These are phyloP conservation scores for Fusarium graminum DNA, from an alignment of 2,329 filamentous ascomycete genomes.

Conservation along the genomic window DNA sequence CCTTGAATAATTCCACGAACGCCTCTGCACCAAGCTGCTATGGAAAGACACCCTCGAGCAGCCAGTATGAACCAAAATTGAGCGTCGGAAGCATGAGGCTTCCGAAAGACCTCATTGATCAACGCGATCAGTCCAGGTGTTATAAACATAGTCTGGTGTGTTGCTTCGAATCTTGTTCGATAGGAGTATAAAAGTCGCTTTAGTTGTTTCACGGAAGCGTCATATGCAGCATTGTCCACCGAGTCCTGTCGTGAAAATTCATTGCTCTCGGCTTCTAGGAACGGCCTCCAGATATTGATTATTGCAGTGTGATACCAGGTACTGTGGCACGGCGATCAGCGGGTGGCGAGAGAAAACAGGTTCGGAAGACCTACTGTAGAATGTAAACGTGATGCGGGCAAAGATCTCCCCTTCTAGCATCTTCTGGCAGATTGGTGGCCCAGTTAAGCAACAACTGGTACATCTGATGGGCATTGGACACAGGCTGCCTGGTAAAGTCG, in stretches of 20 bases:
- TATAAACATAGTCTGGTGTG: constrained; percentile 13
- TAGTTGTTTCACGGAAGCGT: constrained; percentile 5
- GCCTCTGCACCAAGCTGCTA: constrained; percentile 28
- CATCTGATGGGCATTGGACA: constrained; percentile 11
- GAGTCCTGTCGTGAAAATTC: not conserved
- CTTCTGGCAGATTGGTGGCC: not conserved
- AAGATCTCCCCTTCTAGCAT: not conserved
- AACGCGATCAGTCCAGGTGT: constrained; percentile 6
- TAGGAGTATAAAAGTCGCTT: constrained; percentile 15
- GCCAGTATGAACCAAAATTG: constrained; percentile 21
- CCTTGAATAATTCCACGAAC: constrained; percentile 16
- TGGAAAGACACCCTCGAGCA: not conserved
- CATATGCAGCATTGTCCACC: not conserved
- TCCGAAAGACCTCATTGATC: constrained; percentile 17
- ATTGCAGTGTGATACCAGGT: constrained; percentile 24
- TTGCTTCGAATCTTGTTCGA: constrained; percentile 20
- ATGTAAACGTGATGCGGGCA: constrained; percentile 22
- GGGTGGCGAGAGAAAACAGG: fast-evolving
- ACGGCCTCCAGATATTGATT: constrained; percentile 24
- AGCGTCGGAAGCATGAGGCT: constrained; percentile 1
- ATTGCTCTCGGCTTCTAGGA: fast-evolving
- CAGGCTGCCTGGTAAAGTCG: not conserved
- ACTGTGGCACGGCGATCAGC: not conserved
- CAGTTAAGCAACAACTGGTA: constrained; percentile 18
- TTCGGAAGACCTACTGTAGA: constrained; percentile 4